Base-by-base conservation (phyloP, 2,329 filamentous ascomycete species). In the Pseudogymnoascus sp. region DNA sequence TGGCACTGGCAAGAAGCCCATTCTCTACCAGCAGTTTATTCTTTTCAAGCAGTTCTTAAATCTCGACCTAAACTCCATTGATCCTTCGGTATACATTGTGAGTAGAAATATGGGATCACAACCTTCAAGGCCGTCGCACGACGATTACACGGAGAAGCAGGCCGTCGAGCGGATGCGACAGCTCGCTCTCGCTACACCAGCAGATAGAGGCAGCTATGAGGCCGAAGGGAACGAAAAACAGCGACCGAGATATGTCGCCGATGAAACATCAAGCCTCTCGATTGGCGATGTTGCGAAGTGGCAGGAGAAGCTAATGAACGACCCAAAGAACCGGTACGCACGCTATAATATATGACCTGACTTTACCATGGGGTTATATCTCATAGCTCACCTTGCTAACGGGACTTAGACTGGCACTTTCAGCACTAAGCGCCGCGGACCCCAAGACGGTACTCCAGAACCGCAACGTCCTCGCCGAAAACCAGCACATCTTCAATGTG, bases 401-500 rank as follows among this genome's bases (percentile, higher is more conserved):
- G 26, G 13, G 7, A 40, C 15, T 53, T 33, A 90, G 89, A 65
- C 86, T 96, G 13, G 91, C 90, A 4, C 81, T 95, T 35, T 85
- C 87, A 1, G 89, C 89, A 1, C 79, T 96, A 60, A 87, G 84
- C 72, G 80, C 83, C 9, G 85, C 87, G 67, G 82, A 90, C 66
- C 87, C 89, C 6, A 82, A 82, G 64, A 76, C 83, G 10, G 80
- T 92, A 50, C 81, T 96, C 46, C 81, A 83, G 62, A 88, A 86
- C 42, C 83, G 83, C 7, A 77, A 84, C 0, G 79, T 87, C 29
- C 77, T 83, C 62, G 83, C 91, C 65, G 76, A 82, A 42, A 88
- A 95, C 72, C 88, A 85, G 62, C 91, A 96, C 63, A 82, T 89
- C 66, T 96, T 92, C 85, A 96, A 93, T 72, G 77, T 92, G 73